Evolutionary conservation across 1,284 basidiomycete genomes (phyloP).

Genomic region (Agroathelia rolfsii): DNA sequence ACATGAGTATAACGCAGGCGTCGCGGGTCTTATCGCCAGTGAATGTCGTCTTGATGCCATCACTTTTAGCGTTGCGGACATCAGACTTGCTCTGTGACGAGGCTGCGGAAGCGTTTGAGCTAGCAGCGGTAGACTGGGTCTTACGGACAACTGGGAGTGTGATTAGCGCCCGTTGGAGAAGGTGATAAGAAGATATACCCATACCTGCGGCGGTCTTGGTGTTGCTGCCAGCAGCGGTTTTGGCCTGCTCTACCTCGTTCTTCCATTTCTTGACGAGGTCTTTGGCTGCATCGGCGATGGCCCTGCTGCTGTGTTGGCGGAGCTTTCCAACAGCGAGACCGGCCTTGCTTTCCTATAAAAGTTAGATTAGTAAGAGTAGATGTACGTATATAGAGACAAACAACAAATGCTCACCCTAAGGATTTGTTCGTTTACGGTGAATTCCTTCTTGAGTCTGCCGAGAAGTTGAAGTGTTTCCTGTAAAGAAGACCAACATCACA

Average conservation of each 20-base stretch:
- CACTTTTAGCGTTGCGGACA: slow-evolving; percentile 54
- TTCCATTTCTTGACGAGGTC: slow-evolving; percentile 93
- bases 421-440: slow-evolving; percentile 77
- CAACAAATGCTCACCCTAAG: slow-evolving; percentile 64
- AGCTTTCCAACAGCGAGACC: slow-evolving; percentile 91
- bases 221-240: slow-evolving; percentile 31
- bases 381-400: slow-evolving; percentile 11
- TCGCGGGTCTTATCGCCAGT: slow-evolving; percentile 73
- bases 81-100: slow-evolving; percentile 26
- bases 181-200: too few species aligned
- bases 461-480: slow-evolving; percentile 72
- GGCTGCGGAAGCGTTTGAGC: slow-evolving; percentile 31
- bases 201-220: too few species aligned
- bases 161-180: too few species aligned
- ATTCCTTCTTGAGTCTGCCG: slow-evolving; percentile 66
- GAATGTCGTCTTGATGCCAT: slow-evolving; percentile 50
- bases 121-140: too few species aligned
- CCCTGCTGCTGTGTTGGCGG: slow-evolving; percentile 61
- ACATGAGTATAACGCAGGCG: slow-evolving; percentile 85
- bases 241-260: slow-evolving; percentile 73
- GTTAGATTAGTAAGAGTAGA: slow-evolving; percentile 7
- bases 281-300: slow-evolving; percentile 79
- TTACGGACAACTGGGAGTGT: slow-evolving; percentile 4
- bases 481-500: slow-evolving; percentile 21
- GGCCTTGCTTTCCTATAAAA: slow-evolving; percentile 84